A percentile compares a stretch with the other conserved stretches of the same genome.
Evolutionary conservation across 2,329 filamentous ascomycete species (phyloP).

Genomic region (Aspergillus tanneri): DNA sequence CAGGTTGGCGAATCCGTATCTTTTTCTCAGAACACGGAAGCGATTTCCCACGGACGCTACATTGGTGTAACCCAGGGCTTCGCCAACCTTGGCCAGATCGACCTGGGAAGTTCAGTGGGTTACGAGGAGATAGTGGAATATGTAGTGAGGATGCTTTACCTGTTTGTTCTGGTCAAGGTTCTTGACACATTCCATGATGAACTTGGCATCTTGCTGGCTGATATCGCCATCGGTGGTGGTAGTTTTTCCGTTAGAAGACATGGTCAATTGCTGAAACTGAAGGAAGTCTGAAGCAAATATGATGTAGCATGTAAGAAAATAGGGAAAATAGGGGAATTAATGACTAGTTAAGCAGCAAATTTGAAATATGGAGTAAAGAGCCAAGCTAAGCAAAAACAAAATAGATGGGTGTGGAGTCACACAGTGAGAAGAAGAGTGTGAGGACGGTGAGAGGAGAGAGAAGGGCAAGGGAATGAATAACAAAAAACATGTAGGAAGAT

Average conservation of each 20-base stretch:
- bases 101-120: slow-evolving; percentile 21
- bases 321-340: too few species aligned
- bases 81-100: slow-evolving; percentile 26
- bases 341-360: too few species aligned
- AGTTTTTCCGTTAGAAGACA: slow-evolving; percentile 4
- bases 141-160: slow-evolving; percentile 9
- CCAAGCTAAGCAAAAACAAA: background rate
- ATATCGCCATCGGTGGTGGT: slow-evolving; percentile 7
- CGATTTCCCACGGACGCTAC: slow-evolving; percentile 29
- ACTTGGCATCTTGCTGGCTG: slow-evolving; percentile 16
- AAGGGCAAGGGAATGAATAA: background rate
- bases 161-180: slow-evolving; percentile 18
- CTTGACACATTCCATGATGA: slow-evolving; percentile 30
- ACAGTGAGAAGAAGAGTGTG: background rate
- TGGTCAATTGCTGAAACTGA: background rate
- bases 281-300: too few species aligned
- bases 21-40: slow-evolving; percentile 26
- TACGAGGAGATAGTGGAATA: background rate
- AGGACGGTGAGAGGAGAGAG: background rate
- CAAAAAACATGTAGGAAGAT: background rate
- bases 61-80: slow-evolving; percentile 29
- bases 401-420: background rate
- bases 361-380: too few species aligned
- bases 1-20: slow-evolving; percentile 23
- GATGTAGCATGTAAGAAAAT: too few species aligned